Percentiles rank a stretch among this genome's conserved stretches.
Conservation (phyloP, 192 early-diverging fungal genomes). For the Coemansia sp. region DNA sequence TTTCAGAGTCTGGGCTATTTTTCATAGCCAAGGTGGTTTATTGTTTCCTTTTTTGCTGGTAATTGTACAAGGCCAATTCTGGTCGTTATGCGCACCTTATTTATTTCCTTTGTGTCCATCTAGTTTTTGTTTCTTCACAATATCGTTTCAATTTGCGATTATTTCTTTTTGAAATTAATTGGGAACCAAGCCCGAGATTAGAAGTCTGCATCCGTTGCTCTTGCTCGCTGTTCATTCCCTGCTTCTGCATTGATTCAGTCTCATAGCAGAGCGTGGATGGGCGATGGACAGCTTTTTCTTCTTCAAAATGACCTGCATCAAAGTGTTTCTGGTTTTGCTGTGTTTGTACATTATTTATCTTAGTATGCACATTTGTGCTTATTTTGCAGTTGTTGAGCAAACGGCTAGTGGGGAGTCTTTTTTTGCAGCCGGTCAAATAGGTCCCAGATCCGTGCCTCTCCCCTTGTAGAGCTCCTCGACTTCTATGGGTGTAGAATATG, state of each 20-base stretch:
- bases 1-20: background rate
- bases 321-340: background rate
- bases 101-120: background rate
- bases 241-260: background rate
- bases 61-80: background rate
- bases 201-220: background rate
- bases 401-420: too few relatives aligned
- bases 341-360: background rate
- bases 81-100: background rate
- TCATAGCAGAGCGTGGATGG: background rate
- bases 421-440: background rate
- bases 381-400: background rate
- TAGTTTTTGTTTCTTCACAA: background rate
- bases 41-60: background rate
- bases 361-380: conserved; percentile 1
- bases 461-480: background rate
- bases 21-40: background rate
- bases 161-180: conserved; percentile 1
- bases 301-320: too few relatives aligned
- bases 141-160: background rate
- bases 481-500: background rate
- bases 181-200: background rate
- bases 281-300: too few relatives aligned
- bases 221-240: background rate
- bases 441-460: background rate